phyloP scores from a whole-genome alignment of 148 eudicot genomes.

The Silene uniflora region DNA sequence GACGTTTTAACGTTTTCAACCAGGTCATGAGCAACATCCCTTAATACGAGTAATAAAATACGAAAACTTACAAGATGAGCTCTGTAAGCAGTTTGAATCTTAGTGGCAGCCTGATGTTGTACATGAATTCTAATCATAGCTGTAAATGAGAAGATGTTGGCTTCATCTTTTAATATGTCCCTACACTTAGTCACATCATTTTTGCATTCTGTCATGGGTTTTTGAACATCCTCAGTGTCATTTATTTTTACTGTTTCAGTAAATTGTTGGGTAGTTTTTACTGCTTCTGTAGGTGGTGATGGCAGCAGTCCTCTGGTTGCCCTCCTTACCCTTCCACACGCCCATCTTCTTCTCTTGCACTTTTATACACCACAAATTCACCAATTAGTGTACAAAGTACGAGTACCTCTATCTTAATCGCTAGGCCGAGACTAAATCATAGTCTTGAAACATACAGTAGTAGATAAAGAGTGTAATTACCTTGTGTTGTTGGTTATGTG shows the following conservation, averaged over 20 bases:
- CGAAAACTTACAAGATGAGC: slow-evolving; percentile 53
- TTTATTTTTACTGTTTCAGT: background rate
- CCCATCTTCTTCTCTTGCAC: slow-evolving; percentile 56
- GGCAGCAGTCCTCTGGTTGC: slow-evolving; percentile 31
- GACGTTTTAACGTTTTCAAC: no score
- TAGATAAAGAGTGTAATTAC: slow-evolving; percentile 24
- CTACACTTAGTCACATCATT: slow-evolving; percentile 2
- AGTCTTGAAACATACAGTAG: no score
- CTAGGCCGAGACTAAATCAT: no score
- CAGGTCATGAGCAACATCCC: no score
- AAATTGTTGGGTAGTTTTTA: slow-evolving; percentile 14
- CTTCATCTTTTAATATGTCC: background rate
- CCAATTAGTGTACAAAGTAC: background rate
- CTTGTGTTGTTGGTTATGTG: slow-evolving; percentile 34
- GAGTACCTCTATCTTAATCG: no score
- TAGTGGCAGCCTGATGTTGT: slow-evolving; percentile 42
- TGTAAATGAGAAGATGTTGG: background rate
- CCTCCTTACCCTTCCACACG: slow-evolving; percentile 34
- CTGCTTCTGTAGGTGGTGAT: slow-evolving; percentile 26
- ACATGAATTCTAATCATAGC: slow-evolving; percentile 10
- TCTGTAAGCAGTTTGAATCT: slow-evolving; percentile 69
- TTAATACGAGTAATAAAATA: no score
- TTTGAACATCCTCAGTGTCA: slow-evolving; percentile 11
- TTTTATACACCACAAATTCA: background rate
- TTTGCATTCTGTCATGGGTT: slow-evolving; percentile 1